Conservation (phyloP, 257 asterid species). For the Nemophila menziesii region DNA sequence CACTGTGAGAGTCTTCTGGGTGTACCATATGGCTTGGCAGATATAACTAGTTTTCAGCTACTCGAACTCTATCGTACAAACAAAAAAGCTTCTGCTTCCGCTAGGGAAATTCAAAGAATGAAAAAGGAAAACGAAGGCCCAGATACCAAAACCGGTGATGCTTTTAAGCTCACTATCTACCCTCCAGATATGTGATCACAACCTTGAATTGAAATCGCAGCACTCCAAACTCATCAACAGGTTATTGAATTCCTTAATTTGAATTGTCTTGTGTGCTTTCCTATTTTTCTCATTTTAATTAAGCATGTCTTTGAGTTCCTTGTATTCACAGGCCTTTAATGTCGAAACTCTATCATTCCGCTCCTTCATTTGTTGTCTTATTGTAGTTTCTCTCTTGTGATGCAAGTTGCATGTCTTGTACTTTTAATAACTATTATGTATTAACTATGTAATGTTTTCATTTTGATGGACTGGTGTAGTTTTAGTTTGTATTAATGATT, state of each 20-base stretch:
- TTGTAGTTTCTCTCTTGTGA: too few species aligned
- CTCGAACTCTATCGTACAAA: slow-evolving; percentile 13
- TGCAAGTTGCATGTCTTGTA: too few species aligned
- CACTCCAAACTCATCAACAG: not conserved
- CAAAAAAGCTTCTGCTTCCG: slow-evolving; percentile 12
- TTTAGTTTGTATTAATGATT: too few species aligned
- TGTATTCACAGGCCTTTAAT: not conserved
- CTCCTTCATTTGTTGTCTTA: too few species aligned
- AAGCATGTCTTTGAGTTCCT: not conserved
- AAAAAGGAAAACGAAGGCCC: not conserved
- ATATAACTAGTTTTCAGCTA: slow-evolving; percentile 19
- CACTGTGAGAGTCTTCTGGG: not conserved
- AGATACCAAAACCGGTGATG: not conserved
- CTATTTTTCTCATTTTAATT: not conserved
- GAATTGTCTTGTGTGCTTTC: not conserved
- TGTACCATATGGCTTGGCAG: slow-evolving; percentile 19
- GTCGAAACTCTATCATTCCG: too few species aligned
- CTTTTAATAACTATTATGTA: too few species aligned
- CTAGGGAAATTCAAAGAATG: slow-evolving; percentile 4
- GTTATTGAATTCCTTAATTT: not conserved
- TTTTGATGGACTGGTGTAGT: too few species aligned
- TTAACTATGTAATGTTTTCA: too few species aligned
- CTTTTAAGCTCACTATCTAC: slow-evolving; percentile 19
- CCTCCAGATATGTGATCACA: slow-evolving; percentile 13
- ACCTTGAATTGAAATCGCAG: not conserved